Evolutionary conservation across 2,329 filamentous ascomycete species (phyloP), one percentile per base, ranked within the genome.

Genomic region (Podosphaera fusca): DNA sequence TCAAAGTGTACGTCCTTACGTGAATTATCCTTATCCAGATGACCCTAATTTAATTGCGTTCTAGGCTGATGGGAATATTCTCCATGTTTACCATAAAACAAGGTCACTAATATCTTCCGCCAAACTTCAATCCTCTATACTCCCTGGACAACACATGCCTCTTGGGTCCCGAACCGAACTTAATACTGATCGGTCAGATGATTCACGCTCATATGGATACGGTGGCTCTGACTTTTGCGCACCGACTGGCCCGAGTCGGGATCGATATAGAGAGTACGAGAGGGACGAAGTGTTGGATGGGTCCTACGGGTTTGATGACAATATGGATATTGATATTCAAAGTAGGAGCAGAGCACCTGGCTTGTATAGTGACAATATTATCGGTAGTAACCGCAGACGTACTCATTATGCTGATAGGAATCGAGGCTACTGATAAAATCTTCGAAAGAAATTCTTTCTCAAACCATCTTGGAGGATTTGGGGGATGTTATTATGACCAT

Each of bases 41-140:
- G 29, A 30, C 31, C 7, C 10, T 29, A 14, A 38, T 29, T 45
- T 50, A n/a, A 61, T 33, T 31, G 34, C 40, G 7, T 47, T 21
- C 51, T 60, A 81, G 84, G 85, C 85, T 64, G 85, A 90, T 64
- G 85, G 85, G 53, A 76, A 82, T 61, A 70, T 84, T 14, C 75
- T 90, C 57, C 78, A 84, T 66, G 83, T 90, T 45, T 88, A 84
- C 67, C 71, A 80, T 68, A 86, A 85, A 67, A 70, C 76, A 2
- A 74, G 74, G 59, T 59, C 60, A 47, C 29, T 51, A 21, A 31
- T 49, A 2, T 29, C 46, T 3, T 38, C 55, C 31, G n/a, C 36
- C n/a, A 34, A 45, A 10, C 30, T 38, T 29, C 42, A 57, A 42
- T 47, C 62, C 29, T 8, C 49, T n/a, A 40, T 38, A 29, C 33